A percentile compares a stretch with the other conserved stretches of the same genome.
Evolutionary conservation across 108 stramenopile genomes (phyloP).

Genomic region (Aurantiochytrium sp.): DNA sequence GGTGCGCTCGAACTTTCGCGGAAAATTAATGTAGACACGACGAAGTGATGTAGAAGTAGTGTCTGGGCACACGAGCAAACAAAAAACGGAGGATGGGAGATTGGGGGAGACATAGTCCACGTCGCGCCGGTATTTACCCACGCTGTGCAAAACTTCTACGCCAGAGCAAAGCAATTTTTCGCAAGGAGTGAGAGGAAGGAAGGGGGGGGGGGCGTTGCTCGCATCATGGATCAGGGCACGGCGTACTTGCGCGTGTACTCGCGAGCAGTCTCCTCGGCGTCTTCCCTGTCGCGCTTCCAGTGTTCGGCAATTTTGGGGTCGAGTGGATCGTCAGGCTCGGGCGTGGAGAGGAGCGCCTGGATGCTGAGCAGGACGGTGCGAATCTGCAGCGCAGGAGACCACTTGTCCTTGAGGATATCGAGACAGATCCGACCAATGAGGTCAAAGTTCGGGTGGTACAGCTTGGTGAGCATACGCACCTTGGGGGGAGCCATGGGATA

Average conservation of each 20-base stretch:
- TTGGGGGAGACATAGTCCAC: too few relatives aligned
- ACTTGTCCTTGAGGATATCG: slow-evolving; percentile 98
- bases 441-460: slow-evolving; percentile 98
- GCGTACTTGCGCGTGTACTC: slow-evolving; percentile 85
- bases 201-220: too few relatives aligned
- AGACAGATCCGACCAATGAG: slow-evolving; percentile 94
- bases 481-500: slow-evolving; percentile 99
- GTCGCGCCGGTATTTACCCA: too few relatives aligned
- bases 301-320: slow-evolving; percentile 91
- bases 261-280: slow-evolving; percentile 71
- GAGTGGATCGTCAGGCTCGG: slow-evolving; percentile 97
- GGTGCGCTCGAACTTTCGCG: background rate
- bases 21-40: background rate
- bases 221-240: slow-evolving; percentile 28
- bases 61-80: too few relatives aligned
- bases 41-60: background rate
- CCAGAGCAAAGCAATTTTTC: too few relatives aligned
- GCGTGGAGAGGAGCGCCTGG: slow-evolving; percentile 86
- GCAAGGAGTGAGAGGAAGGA: too few relatives aligned
- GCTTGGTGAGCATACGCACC: slow-evolving; percentile 96
- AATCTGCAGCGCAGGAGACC: slow-evolving; percentile 97
- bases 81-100: too few relatives aligned
- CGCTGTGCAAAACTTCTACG: too few relatives aligned
- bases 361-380: slow-evolving; percentile 80
- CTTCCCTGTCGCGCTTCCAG: slow-evolving; percentile 88